These are phyloP conservation scores for Silene latifolia DNA, from an alignment of 148 eudicot species.

Conservation along the genomic window DNA sequence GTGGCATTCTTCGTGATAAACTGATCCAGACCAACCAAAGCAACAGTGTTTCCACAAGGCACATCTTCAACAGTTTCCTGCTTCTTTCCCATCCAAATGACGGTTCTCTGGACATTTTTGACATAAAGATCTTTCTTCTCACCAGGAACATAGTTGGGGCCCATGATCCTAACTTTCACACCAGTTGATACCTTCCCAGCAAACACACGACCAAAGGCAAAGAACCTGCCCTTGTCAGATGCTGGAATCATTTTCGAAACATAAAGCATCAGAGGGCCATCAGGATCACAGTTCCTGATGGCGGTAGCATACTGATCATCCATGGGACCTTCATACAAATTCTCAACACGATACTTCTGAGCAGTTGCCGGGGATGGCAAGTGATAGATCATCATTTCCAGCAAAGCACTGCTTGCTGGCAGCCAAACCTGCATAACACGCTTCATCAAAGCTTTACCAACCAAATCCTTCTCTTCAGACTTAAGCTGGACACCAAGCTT, in stretches of 20 bases:
- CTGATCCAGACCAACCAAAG: conserved; percentile 80
- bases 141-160: conserved; percentile 80
- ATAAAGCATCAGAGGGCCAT: conserved; percentile 78
- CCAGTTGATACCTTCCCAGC: conserved; percentile 71
- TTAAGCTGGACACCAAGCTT: conserved; percentile 67
- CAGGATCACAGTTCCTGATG: conserved; percentile 78
- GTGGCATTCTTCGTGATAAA: conserved; percentile 78
- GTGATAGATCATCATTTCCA: conserved; percentile 83
- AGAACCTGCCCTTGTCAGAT: conserved; percentile 79
- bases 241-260: conserved; percentile 93
- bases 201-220: conserved; percentile 83
- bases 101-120: conserved; percentile 80
- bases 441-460: conserved; percentile 74
- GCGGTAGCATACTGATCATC: conserved; percentile 73
- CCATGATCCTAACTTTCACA: conserved; percentile 84
- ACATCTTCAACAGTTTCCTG: conserved; percentile 90
- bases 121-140: conserved; percentile 73
- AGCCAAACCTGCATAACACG: conserved; percentile 88
- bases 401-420: conserved; percentile 64
- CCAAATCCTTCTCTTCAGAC: conserved; percentile 63
- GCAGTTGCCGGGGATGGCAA: conserved; percentile 73
- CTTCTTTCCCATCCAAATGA: conserved; percentile 91
- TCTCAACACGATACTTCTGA: conserved; percentile 77
- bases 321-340: conserved; percentile 78
- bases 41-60: conserved; percentile 85